Percentiles rank a stretch among this genome's conserved stretches.
Conservation (phyloP, 176 grass and related monocot genomes). For the Oryza meyeriana region DNA sequence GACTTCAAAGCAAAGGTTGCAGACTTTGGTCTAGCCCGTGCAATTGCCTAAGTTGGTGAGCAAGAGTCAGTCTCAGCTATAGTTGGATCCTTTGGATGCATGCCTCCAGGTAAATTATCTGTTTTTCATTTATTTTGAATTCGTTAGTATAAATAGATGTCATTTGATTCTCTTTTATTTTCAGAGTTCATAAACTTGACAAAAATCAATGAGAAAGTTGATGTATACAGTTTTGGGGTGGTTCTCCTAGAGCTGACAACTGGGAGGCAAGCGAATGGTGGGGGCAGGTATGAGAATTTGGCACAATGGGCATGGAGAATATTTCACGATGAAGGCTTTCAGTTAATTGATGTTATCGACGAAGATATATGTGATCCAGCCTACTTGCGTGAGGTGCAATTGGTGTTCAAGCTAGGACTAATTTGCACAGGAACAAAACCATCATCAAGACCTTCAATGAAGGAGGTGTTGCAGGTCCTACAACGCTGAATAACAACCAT, state of each 20-base stretch:
- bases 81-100: constrained; percentile 62
- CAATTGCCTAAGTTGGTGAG: constrained; percentile 33
- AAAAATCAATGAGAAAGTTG: constrained; percentile 54
- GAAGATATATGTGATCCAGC: constrained; percentile 18
- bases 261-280: constrained; percentile 34
- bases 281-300: constrained; percentile 38
- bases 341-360: constrained; percentile 18
- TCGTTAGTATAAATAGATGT: neutral
- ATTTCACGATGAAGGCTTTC: constrained; percentile 6
- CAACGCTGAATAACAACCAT: neutral
- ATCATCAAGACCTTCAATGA: constrained; percentile 43
- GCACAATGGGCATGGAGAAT: constrained; percentile 34
- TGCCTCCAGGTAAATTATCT: constrained; percentile 51
- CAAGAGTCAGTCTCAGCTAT: constrained; percentile 31
- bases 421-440: constrained; percentile 39
- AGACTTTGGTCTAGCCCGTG: constrained; percentile 50
- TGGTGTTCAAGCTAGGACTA: constrained; percentile 45
- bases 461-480: constrained; percentile 40
- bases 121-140: neutral
- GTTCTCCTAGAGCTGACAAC: constrained; percentile 57
- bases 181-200: constrained; percentile 35
- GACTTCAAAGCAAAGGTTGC: constrained; percentile 53
- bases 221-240: constrained; percentile 64
- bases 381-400: constrained; percentile 28
- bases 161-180: constrained; percentile 1